phyloP scores from a whole-genome alignment of 306 rosid species.

The Leucaena leucocephala region DNA sequence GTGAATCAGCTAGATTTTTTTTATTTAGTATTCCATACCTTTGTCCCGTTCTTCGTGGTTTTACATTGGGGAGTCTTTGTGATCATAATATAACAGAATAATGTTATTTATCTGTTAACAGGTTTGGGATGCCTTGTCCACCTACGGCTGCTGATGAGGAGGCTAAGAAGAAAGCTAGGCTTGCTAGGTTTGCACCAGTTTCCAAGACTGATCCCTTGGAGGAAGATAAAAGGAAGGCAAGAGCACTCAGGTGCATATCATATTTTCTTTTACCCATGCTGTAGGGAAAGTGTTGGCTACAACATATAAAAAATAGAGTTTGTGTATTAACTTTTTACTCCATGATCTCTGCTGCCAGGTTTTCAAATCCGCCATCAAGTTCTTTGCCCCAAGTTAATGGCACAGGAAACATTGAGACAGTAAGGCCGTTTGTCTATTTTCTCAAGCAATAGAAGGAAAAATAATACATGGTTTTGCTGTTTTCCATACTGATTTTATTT shows the following conservation, averaged over 20 bases:
- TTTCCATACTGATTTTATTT: constrained; percentile 30
- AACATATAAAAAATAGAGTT: neutral
- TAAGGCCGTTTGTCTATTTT: constrained; percentile 41
- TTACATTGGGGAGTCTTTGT: neutral
- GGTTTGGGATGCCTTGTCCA: constrained; percentile 62
- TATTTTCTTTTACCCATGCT: neutral
- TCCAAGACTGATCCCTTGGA: constrained; percentile 60
- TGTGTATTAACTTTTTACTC: neutral
- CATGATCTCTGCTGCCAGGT: constrained; percentile 44
- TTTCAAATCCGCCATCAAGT: constrained; percentile 48
- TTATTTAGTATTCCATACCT: neutral
- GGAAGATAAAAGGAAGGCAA: constrained; percentile 68
- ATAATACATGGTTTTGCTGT: constrained; percentile 7
- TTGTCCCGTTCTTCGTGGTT: neutral
- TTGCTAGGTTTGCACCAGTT: constrained; percentile 60
- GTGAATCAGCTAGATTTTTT: neutral
- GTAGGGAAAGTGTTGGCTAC: neutral
- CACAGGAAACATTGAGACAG: constrained; percentile 63
- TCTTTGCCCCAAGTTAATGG: constrained; percentile 60
- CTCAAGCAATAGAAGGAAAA: neutral
- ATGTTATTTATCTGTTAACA: constrained; percentile 32
- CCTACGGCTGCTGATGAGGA: constrained; percentile 50
- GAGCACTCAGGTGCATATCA: constrained; percentile 57
- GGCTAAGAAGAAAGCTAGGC: constrained; percentile 77
- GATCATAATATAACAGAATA: neutral